phyloP scores from a whole-genome alignment of 2,329 filamentous ascomycete genomes.

The Phialophora chinensis region DNA sequence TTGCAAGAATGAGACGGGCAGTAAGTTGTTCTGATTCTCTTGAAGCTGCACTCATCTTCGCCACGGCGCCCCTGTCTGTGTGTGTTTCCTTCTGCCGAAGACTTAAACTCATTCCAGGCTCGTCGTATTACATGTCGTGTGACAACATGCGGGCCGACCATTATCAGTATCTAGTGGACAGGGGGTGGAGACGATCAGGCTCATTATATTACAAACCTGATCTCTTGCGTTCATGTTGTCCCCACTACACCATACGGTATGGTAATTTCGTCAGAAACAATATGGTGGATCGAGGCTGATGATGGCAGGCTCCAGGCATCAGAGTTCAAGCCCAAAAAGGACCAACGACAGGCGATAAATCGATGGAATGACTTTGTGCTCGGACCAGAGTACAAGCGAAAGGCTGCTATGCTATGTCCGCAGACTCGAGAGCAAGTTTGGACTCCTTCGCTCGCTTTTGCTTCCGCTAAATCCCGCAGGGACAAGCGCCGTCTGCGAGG shows the following conservation, averaged over 20 bases:
- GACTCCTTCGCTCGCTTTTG: not conserved
- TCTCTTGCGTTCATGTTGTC: constrained; percentile 81
- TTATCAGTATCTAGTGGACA: constrained; percentile 56
- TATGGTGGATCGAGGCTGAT: constrained; percentile 18
- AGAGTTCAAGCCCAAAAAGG: constrained; percentile 51
- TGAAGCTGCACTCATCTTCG: constrained; percentile 43
- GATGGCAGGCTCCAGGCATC: constrained; percentile 49
- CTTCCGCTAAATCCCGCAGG: constrained; percentile 40
- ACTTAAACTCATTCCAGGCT: constrained; percentile 43
- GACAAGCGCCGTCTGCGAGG: constrained; percentile 52
- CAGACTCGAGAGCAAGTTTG: constrained; percentile 51
- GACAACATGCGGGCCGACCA: constrained; percentile 52
- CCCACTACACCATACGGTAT: constrained; percentile 69
- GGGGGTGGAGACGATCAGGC: constrained; percentile 58
- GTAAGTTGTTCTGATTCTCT: constrained; percentile 46
- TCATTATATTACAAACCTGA: constrained; percentile 59
- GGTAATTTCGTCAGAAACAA: constrained; percentile 20
- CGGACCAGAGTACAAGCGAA: constrained; percentile 55
- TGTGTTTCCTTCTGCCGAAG: constrained; percentile 12
- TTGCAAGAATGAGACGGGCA: constrained; percentile 54
- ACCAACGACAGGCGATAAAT: constrained; percentile 56
- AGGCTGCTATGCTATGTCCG: constrained; percentile 53
- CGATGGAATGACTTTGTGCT: constrained; percentile 56
- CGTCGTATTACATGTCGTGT: constrained; percentile 55
- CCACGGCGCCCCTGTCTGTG: constrained; percentile 2